Base-by-base conservation (phyloP, 192 early-diverging fungal genomes). In the Podochytrium sp. region DNA sequence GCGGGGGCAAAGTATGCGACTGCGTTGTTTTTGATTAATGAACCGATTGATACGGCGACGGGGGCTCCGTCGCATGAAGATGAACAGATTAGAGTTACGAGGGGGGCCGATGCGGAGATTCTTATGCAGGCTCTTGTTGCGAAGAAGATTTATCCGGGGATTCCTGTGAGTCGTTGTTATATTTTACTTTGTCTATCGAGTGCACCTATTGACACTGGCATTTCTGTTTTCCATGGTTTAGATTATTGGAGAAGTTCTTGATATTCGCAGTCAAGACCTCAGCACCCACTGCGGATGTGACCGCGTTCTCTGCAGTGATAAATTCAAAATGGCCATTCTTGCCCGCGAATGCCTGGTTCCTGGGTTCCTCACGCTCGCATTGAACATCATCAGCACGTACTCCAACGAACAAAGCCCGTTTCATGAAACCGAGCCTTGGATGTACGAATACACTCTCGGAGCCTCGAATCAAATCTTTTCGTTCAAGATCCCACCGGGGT, bases 211-310 rank as follows among this genome's bases (percentile, higher is more conserved):
- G n/a, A n/a, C n/a, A n/a, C n/a, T n/a, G n/a, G n/a, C n/a, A n/a
- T n/a, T n/a, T n/a, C n/a, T n/a, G n/a, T n/a, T n/a, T n/a, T n/a
- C n/a, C n/a, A n/a, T n/a, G n/a, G n/a, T n/a, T n/a, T n/a, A n/a
- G n/a, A 78, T 86, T 63, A 77, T 86, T 72, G 75, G 71, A 12
- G 74, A 86, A 57, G 81, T 86, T 20, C 78, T 79, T 33, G 85
- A 86, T 62, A 79, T 77, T 56, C 65, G 80, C 4, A 78, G 78
- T 23, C 63, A 80, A 50, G 85, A 86, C 34, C 63, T 86, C 3
- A 77, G 80, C 27, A 18, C 27, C 32, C 72, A 77, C 27, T 86
- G 85, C 43, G 85, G 85, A 20, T 75, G 76, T 60, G 82, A 86
- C 63, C 64, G 82, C n/a, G 71, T 81, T 10, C 71, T 86, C 20